A percentile compares a stretch with the other conserved stretches of the same genome.
Evolutionary conservation across 768 basidiomycete species (phyloP).

Genomic region (Tylopilus balloui): DNA sequence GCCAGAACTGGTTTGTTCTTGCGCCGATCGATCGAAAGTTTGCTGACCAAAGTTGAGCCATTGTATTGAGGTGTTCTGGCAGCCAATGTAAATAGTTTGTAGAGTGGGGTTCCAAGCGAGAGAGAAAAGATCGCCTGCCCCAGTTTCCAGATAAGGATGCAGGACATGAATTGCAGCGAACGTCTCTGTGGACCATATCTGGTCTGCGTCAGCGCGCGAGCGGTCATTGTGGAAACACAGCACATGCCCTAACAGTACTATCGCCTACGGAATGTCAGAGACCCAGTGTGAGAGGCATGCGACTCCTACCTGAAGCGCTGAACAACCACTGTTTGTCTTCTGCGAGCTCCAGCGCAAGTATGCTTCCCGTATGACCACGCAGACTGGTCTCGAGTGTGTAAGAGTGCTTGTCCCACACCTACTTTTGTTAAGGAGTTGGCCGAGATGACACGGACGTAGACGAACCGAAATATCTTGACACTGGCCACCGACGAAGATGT

Average conservation of each 20-base stretch:
- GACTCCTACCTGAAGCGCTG: slow-evolving; percentile 72
- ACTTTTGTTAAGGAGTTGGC: background rate
- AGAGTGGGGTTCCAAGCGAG: slow-evolving; percentile 68
- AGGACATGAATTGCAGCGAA: slow-evolving; percentile 68
- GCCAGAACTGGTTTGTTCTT: slow-evolving; percentile 24
- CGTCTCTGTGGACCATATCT: slow-evolving; percentile 81
- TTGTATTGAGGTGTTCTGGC: slow-evolving; percentile 90
- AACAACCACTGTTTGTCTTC: slow-evolving; percentile 80
- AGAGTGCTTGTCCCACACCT: slow-evolving; percentile 85
- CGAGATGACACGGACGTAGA: background rate
- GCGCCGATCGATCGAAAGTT: background rate
- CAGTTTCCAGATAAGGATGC: slow-evolving; percentile 72
- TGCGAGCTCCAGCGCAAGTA: slow-evolving; percentile 75
- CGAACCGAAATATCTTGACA: slow-evolving; percentile 69
- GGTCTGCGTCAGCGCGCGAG: slow-evolving; percentile 4
- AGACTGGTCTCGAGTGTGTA: slow-evolving; percentile 67
- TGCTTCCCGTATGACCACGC: slow-evolving; percentile 78
- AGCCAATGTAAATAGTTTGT: slow-evolving; percentile 79
- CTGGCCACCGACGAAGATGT: slow-evolving; percentile 85
- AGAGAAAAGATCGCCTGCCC: slow-evolving; percentile 85
- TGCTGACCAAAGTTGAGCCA: slow-evolving; percentile 63
- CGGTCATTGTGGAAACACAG: background rate
- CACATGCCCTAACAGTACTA: slow-evolving; percentile 74
- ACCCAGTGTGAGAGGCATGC: background rate
- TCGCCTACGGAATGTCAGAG: slow-evolving; percentile 51